These are phyloP conservation scores for Thalassiosira exigua DNA, from an alignment of 352 stramenopile species.

Conservation along the genomic window DNA sequence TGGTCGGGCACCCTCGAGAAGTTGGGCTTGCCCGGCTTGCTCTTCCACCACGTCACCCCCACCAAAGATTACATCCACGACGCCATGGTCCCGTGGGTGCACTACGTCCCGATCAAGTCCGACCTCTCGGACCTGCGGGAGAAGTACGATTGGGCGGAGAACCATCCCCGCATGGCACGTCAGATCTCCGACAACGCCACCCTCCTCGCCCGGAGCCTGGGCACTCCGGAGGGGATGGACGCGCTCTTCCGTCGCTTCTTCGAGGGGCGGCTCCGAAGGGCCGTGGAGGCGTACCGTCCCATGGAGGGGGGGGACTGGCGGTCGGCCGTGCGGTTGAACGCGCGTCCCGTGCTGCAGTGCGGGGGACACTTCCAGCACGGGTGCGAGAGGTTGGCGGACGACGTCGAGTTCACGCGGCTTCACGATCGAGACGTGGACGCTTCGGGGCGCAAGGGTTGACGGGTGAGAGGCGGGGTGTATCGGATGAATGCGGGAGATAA, in stretches of 20 bases:
- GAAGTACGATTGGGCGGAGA: conserved; percentile 46
- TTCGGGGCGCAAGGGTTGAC: too few species aligned
- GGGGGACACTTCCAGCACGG: too few species aligned
- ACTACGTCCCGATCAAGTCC: conserved; percentile 46
- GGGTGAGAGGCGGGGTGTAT: too few species aligned
- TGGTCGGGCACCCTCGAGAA: conserved; percentile 42
- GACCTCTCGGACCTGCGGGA: conserved; percentile 43
- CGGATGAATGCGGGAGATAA: too few species aligned
- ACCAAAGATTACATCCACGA: conserved; percentile 52
- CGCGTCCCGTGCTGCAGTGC: not conserved
- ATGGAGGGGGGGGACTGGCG: not conserved
- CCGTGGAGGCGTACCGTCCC: conserved; percentile 38
- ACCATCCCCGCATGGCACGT: conserved; percentile 23
- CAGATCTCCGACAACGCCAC: conserved; percentile 37
- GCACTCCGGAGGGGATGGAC: conserved; percentile 24
- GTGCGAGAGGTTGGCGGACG: too few species aligned
- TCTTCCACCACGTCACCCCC: conserved; percentile 52
- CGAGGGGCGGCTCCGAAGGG: conserved; percentile 10
- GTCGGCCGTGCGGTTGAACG: too few species aligned
- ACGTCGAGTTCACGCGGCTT: too few species aligned
- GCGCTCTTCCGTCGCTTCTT: conserved; percentile 26
- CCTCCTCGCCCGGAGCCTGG: conserved; percentile 16
- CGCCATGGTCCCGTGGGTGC: conserved; percentile 41
- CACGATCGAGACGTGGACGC: too few species aligned
- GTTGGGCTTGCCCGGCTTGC: conserved; percentile 27